A percentile compares a stretch with the other conserved stretches of the same genome.
These are phyloP conservation scores for Cymbomonas tetramitiformis DNA, from an alignment of 139 green algal genomes.

Conservation along the genomic window DNA sequence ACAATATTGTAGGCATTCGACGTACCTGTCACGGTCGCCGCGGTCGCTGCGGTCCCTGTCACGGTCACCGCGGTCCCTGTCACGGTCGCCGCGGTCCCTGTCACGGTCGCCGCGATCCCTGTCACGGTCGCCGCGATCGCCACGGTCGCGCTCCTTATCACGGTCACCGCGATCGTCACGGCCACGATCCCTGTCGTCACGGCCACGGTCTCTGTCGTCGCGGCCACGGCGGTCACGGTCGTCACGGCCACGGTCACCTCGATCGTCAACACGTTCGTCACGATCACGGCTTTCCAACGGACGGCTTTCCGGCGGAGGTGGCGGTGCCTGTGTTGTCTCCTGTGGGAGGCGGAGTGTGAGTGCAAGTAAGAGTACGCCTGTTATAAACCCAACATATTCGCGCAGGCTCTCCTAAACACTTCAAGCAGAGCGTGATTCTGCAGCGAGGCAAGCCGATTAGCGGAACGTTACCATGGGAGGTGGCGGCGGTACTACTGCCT, in stretches of 20 bases:
- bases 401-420: too few species aligned
- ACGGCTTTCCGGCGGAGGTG: background rate
- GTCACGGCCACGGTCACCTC: background rate
- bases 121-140: background rate
- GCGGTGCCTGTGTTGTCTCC: background rate
- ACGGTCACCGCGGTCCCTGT: background rate
- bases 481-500: too few species aligned
- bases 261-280: background rate
- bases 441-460: too few species aligned
- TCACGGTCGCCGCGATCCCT: background rate
- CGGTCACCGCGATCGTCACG: background rate
- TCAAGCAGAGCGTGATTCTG: too few species aligned
- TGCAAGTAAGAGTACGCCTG: background rate
- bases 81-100: background rate
- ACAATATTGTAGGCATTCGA: background rate
- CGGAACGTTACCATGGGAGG: too few species aligned
- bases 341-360: background rate
- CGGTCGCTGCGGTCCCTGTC: background rate
- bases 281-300: background rate
- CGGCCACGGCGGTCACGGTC: background rate
- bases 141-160: background rate
- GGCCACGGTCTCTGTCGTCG: background rate
- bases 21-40: constrained; percentile 7
- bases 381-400: background rate
- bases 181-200: background rate